phyloP scores from a whole-genome alignment of 352 stramenopile species.

The Globisporangium lucens region DNA sequence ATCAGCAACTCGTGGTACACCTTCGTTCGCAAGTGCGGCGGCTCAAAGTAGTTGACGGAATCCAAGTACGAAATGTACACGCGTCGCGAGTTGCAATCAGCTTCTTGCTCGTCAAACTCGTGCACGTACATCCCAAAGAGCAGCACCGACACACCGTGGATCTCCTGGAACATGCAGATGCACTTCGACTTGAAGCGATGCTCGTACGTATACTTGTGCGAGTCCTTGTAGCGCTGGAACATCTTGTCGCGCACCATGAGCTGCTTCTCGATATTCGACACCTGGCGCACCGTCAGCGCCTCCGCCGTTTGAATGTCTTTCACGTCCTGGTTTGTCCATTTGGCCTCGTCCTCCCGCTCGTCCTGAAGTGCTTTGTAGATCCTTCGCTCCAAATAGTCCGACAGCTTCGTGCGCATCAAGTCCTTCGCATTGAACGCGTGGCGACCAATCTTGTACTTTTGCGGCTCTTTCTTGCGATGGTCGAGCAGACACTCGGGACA shows the following conservation, averaged over 20 bases:
- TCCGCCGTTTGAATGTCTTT: conserved; percentile 91
- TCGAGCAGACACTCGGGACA: conserved; percentile 95
- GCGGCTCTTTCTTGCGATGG: conserved; percentile 75
- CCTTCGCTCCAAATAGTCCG: conserved; percentile 92
- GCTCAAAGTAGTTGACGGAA: conserved; percentile 99
- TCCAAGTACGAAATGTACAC: conserved; percentile 99
- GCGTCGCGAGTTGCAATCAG: conserved; percentile 91
- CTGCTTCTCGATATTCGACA: conserved; percentile 96
- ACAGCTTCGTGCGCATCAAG: conserved; percentile 93
- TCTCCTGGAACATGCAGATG: conserved; percentile 99
- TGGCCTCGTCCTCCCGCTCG: conserved; percentile 84
- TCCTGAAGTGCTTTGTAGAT: conserved; percentile 88
- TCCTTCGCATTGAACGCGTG: conserved; percentile 93
- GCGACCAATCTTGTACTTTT: conserved; percentile 79
- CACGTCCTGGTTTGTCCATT: conserved; percentile 75
- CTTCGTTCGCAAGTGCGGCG: conserved; percentile 94
- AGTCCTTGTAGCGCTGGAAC: conserved; percentile 93
- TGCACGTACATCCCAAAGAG: conserved; percentile 99
- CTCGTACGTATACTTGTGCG: conserved; percentile 85
- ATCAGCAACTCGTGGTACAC: conserved; percentile 99
- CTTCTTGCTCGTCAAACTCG: conserved; percentile 98
- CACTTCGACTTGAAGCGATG: conserved; percentile 97
- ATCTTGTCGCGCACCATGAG: conserved; percentile 95
- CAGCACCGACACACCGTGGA: conserved; percentile 98
- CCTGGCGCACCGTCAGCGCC: conserved; percentile 91